A percentile compares a stretch with the other conserved stretches of the same genome.
phyloP scores from a whole-genome alignment of 352 stramenopile species.

The Hyaloperonospora brassicae region DNA sequence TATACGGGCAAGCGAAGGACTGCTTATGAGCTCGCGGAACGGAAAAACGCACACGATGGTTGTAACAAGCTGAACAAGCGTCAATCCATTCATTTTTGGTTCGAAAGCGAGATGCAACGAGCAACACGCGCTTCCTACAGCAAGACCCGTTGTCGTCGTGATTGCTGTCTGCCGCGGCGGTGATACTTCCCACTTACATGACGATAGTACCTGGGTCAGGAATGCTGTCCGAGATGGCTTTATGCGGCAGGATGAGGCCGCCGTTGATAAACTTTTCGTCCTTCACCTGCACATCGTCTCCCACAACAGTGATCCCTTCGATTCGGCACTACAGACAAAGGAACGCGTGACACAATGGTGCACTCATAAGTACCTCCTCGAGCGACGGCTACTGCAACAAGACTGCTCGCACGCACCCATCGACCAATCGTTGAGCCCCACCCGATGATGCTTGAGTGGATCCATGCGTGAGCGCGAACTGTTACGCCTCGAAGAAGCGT shows the following conservation, averaged over 20 bases:
- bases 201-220: constrained; percentile 83
- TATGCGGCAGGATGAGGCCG: constrained; percentile 81
- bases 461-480: constrained; percentile 75
- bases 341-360: background rate
- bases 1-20: too few species aligned
- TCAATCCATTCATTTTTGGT: too few species aligned
- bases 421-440: constrained; percentile 82
- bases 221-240: constrained; percentile 81
- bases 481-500: constrained; percentile 72
- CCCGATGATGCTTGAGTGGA: constrained; percentile 85
- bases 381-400: background rate
- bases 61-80: too few species aligned
- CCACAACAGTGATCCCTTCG: constrained; percentile 77
- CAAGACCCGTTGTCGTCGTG: background rate
- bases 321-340: constrained; percentile 58
- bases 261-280: constrained; percentile 87
- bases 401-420: constrained; percentile 39
- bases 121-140: background rate
- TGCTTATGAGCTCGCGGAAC: too few species aligned
- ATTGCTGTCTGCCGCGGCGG: background rate
- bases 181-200: constrained; percentile 41
- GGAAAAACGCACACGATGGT: too few species aligned
- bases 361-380: background rate
- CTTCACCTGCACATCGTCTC: constrained; percentile 83
- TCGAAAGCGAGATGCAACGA: constrained; percentile 1